Percentiles rank a stretch among this genome's conserved stretches.
Evolutionary conservation across 345 rosid species (phyloP).

Genomic region (Syzygium grande): DNA sequence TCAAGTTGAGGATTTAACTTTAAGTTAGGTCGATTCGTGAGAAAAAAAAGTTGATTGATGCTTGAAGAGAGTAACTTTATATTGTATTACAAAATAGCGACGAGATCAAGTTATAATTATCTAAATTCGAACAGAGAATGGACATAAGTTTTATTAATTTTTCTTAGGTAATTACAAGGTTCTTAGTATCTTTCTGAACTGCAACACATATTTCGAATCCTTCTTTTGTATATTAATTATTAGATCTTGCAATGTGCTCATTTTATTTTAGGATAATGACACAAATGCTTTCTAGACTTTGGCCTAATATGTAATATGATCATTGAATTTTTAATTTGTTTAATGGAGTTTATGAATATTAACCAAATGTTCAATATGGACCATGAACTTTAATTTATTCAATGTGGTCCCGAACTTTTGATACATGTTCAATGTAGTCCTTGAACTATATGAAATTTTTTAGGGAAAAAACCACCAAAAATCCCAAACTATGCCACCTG

Average conservation of each 20-base stretch:
- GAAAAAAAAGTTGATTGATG: background rate
- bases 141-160: background rate
- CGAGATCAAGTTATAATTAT: background rate
- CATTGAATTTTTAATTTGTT: no score
- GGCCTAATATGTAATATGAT: no score
- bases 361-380: no score
- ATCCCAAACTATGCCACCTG: no score
- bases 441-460: no score
- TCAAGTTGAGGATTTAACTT: background rate
- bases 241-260: background rate
- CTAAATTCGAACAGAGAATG: background rate
- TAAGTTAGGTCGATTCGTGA: background rate
- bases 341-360: no score
- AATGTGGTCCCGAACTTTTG: no score
- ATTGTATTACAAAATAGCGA: background rate
- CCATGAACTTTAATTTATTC: no score
- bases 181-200: background rate
- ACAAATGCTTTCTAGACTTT: no score
- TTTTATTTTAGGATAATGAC: background rate
- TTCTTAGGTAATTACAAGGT: background rate
- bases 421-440: no score
- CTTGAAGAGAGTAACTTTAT: background rate
- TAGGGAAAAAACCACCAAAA: no score
- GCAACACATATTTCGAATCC: background rate
- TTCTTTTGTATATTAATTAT: background rate